These are phyloP conservation scores for Geotrichum reessii DNA, from an alignment of 1,139 yeast species.

Conservation along the genomic window DNA sequence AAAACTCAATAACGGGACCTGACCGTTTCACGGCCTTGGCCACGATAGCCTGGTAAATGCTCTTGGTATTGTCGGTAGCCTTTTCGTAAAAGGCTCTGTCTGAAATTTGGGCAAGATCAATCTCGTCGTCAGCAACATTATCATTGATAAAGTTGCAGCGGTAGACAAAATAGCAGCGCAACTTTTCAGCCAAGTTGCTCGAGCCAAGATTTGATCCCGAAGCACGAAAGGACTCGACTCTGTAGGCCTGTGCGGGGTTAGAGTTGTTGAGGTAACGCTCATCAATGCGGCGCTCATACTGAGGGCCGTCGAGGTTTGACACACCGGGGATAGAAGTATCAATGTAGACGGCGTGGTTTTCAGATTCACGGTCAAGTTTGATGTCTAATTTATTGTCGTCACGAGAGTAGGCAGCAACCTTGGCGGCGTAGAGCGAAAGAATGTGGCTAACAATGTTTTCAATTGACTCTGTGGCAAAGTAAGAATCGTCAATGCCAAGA, in stretches of 20 bases:
- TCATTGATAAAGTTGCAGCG: slow-evolving; percentile 55
- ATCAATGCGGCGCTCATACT: slow-evolving; percentile 58
- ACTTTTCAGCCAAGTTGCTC: slow-evolving; percentile 40
- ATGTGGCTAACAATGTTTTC: slow-evolving; percentile 74
- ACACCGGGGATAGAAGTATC: slow-evolving; percentile 54
- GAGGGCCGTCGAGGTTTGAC: slow-evolving; percentile 37
- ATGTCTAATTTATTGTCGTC: slow-evolving; percentile 54
- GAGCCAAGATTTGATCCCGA: slow-evolving; percentile 29
- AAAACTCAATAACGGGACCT: slow-evolving; percentile 91
- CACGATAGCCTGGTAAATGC: slow-evolving; percentile 68
- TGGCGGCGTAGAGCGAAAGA: slow-evolving; percentile 86
- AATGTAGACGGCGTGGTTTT: slow-evolving; percentile 87
- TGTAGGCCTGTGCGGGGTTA: slow-evolving; percentile 47
- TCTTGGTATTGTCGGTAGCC: slow-evolving; percentile 74
- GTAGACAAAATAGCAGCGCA: slow-evolving; percentile 82
- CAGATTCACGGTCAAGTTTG: slow-evolving; percentile 68
- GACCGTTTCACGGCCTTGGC: slow-evolving; percentile 64
- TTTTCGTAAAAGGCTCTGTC: slow-evolving; percentile 75
- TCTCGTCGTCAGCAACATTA: slow-evolving; percentile 38
- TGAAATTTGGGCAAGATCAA: slow-evolving; percentile 60
- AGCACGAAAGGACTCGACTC: slow-evolving; percentile 83
- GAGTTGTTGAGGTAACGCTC: slow-evolving; percentile 67
- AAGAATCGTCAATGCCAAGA: slow-evolving; percentile 84
- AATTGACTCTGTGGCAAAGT: slow-evolving; percentile 80
- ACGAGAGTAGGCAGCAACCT: slow-evolving; percentile 77